Conservation (phyloP, 257 asterid species). For the Lantana camara region DNA sequence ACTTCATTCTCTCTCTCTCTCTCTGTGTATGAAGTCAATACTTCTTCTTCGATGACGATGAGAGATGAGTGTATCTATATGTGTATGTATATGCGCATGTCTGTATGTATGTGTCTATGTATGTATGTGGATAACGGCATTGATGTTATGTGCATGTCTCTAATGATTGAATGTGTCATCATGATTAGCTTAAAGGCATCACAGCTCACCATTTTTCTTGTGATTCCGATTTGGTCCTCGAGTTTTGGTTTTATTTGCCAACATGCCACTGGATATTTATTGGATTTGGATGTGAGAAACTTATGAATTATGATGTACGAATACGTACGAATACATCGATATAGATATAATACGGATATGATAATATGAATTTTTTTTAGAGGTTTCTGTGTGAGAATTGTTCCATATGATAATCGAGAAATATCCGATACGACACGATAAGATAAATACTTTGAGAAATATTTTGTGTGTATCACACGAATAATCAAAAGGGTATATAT, state of each 20-base stretch:
- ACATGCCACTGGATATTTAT: slow-evolving; percentile 25
- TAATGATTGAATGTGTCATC: slow-evolving; percentile 31
- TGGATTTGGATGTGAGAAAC: not conserved
- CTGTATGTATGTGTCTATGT: not conserved
- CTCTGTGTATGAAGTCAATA: slow-evolving; percentile 37
- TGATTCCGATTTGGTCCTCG: not conserved
- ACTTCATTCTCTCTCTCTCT: slow-evolving; percentile 38
- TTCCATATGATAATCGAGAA: too few species aligned
- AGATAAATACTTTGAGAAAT: too few species aligned
- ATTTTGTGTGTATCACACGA: too few species aligned
- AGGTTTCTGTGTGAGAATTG: too few species aligned
- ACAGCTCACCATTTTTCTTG: slow-evolving; percentile 22
- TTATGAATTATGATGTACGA: too few species aligned
- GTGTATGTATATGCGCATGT: slow-evolving; percentile 3
- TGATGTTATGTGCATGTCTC: slow-evolving; percentile 11
- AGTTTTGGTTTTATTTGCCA: slow-evolving; percentile 8
- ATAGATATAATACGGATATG: too few species aligned
- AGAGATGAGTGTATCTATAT: not conserved
- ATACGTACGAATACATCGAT: too few species aligned
- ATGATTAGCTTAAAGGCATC: slow-evolving; percentile 20
- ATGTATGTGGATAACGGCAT: not conserved
- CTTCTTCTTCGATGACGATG: slow-evolving; percentile 20
- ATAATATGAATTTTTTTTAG: too few species aligned
- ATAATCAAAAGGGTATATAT: too few species aligned
- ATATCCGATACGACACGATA: too few species aligned